Percentiles rank a stretch among this genome's conserved stretches.
Conservation (phyloP, 208 protist species). For the Leishmania martiniquensis region DNA sequence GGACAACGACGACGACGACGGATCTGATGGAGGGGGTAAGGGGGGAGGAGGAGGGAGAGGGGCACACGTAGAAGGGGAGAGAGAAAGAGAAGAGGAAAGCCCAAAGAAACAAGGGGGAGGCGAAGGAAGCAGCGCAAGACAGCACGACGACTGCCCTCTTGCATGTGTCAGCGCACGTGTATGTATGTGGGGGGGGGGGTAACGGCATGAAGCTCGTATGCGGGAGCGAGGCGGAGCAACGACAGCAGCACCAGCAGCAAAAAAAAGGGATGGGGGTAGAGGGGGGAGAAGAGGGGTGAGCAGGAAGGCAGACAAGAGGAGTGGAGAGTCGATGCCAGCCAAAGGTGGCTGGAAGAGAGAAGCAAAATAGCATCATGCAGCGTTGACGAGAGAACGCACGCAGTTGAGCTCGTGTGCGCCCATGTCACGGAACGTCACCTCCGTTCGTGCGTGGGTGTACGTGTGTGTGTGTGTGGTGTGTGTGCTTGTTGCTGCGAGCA, state of each 20-base stretch:
- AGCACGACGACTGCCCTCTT: no score
- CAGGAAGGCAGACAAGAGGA: background rate
- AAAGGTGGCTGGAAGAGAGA: background rate
- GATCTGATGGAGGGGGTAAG: background rate
- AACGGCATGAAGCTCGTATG: no score
- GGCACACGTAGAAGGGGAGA: background rate
- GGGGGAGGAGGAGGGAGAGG: background rate
- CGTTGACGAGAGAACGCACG: no score
- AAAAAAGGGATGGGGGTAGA: background rate
- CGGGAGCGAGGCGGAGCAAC: no score
- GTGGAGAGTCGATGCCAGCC: background rate
- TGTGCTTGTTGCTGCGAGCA: background rate
- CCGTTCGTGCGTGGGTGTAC: background rate
- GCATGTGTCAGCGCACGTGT: no score
- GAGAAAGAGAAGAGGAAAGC: background rate
- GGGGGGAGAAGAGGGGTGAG: background rate
- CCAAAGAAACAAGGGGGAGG: no score
- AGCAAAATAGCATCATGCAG: background rate
- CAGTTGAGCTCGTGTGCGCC: background rate
- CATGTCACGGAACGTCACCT: background rate
- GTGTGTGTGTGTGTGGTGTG: slow-evolving; percentile 1
- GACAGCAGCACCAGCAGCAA: no score
- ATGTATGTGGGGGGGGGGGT: no score
- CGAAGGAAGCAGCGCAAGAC: no score
- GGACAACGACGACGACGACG: background rate